Percentiles rank a stretch among this genome's conserved stretches.
These are phyloP conservation scores for Symbiodinium pilosum DNA, from an alignment of 73 alveolate species.

Conservation along the genomic window DNA sequence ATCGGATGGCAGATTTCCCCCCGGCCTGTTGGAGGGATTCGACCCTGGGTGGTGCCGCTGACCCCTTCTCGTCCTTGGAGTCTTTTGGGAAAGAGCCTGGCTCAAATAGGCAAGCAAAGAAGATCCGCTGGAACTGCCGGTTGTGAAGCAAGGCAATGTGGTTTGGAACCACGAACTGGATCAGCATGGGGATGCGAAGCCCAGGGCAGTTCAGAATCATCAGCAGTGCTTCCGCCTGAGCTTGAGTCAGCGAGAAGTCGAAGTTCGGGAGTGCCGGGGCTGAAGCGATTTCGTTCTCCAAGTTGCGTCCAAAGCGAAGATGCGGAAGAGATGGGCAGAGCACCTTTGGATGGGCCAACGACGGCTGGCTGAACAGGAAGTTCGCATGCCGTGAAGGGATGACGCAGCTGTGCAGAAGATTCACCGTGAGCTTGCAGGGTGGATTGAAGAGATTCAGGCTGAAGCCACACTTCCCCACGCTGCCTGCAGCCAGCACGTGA, in stretches of 20 bases:
- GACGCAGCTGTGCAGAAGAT: slow-evolving; percentile 2
- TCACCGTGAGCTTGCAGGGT: slow-evolving; percentile 52
- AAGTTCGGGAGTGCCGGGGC: slow-evolving; percentile 13
- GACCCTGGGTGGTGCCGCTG: too few species aligned
- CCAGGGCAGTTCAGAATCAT: slow-evolving; percentile 82
- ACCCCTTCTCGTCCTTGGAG: not conserved
- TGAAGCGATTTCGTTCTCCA: slow-evolving; percentile 69
- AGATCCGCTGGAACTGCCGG: slow-evolving; percentile 68
- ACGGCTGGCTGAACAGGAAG: slow-evolving; percentile 11
- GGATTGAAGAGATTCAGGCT: slow-evolving; percentile 45
- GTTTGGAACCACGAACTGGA: slow-evolving; percentile 63
- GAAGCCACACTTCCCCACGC: slow-evolving; percentile 15
- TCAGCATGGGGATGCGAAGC: slow-evolving; percentile 64
- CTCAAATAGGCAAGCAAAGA: slow-evolving; percentile 54
- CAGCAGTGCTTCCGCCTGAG: slow-evolving; percentile 51
- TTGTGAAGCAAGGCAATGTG: slow-evolving; percentile 52
- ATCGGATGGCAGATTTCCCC: too few species aligned
- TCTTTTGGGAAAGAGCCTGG: slow-evolving; percentile 36
- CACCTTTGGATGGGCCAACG: slow-evolving; percentile 68
- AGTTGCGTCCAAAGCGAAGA: slow-evolving; percentile 39
- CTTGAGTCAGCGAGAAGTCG: slow-evolving; percentile 66
- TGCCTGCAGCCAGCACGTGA: not conserved
- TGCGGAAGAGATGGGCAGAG: slow-evolving; percentile 38
- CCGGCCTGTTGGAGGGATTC: too few species aligned
- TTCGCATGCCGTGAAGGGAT: slow-evolving; percentile 32